Conservation (phyloP, 2,329 filamentous ascomycete species). For the Tolypocladium tropicale region DNA sequence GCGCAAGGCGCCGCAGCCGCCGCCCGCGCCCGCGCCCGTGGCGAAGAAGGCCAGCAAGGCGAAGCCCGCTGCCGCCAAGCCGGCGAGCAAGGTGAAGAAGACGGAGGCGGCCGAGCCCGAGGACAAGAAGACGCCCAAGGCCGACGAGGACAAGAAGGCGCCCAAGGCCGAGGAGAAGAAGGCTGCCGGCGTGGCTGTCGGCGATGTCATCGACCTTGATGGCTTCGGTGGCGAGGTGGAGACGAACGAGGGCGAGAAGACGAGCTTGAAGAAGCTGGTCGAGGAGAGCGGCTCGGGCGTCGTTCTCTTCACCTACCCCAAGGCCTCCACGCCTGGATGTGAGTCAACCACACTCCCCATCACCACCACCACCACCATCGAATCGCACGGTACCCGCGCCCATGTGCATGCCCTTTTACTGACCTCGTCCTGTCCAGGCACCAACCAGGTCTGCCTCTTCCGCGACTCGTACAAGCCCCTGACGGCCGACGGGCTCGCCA, state of each 20-base stretch:
- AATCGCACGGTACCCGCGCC: neutral
- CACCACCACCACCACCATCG: too few species aligned
- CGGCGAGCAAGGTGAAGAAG: slow-evolving; percentile 21
- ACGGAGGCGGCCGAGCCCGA: slow-evolving; percentile 11
- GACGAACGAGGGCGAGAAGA: slow-evolving; percentile 74
- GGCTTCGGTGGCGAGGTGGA: slow-evolving; percentile 63
- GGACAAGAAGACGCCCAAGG: slow-evolving; percentile 12
- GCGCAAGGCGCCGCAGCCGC: slow-evolving; percentile 45
- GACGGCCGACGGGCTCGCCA: slow-evolving; percentile 67
- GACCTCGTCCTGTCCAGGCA: slow-evolving; percentile 49
- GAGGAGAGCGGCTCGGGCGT: slow-evolving; percentile 77
- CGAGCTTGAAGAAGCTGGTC: slow-evolving; percentile 69
- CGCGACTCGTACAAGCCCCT: slow-evolving; percentile 72
- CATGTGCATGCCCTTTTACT: neutral
- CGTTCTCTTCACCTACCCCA: slow-evolving; percentile 91
- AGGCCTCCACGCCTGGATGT: slow-evolving; percentile 91
- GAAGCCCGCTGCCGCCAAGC: slow-evolving; percentile 27
- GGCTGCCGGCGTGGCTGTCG: slow-evolving; percentile 36
- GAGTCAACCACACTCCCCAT: slow-evolving; percentile 31
- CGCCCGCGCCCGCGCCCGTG: slow-evolving; percentile 33
- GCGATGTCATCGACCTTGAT: slow-evolving; percentile 45
- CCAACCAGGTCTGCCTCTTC: slow-evolving; percentile 87
- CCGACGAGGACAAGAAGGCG: slow-evolving; percentile 11
- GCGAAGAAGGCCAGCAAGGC: slow-evolving; percentile 29
- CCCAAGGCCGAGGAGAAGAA: slow-evolving; percentile 15